phyloP scores from a whole-genome alignment of 768 basidiomycete species.

The Tulasnella sp. region DNA sequence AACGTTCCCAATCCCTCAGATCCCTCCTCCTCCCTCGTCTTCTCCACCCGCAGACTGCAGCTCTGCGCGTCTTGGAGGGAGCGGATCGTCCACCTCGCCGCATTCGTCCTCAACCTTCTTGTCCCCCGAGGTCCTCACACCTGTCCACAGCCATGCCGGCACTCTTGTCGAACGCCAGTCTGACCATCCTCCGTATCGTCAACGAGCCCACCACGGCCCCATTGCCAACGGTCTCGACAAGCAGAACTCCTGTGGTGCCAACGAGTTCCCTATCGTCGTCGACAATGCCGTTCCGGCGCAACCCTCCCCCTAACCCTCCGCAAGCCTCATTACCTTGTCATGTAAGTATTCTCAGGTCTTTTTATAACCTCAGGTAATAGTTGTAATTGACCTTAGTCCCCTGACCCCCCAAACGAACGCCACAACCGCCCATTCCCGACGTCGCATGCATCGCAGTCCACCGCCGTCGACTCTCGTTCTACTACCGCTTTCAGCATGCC shows the following conservation, averaged over 20 bases:
- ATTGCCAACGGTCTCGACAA: no score
- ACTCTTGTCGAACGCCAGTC: conserved; percentile 30
- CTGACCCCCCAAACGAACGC: no score
- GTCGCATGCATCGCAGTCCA: background rate
- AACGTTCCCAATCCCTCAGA: background rate
- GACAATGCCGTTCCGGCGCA: no score
- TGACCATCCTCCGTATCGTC: no score
- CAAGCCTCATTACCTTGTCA: no score
- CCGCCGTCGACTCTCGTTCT: background rate
- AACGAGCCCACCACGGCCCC: no score
- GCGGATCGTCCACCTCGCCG: conserved; percentile 22
- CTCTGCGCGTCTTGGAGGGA: conserved; percentile 17
- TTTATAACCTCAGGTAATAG: no score
- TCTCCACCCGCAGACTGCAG: conserved; percentile 30
- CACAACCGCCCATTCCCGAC: background rate
- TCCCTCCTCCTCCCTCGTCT: background rate
- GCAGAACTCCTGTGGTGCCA: no score
- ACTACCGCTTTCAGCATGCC: background rate
- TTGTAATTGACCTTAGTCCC: no score
- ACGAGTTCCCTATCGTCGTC: no score
- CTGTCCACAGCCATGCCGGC: conserved; percentile 22
- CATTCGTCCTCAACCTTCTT: conserved; percentile 22
- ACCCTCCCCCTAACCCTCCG: no score
- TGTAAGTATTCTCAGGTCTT: no score
- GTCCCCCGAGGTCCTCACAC: conserved; percentile 29